Base-by-base conservation (phyloP, 306 rosid species). In the Glycyrrhiza uralensis region DNA sequence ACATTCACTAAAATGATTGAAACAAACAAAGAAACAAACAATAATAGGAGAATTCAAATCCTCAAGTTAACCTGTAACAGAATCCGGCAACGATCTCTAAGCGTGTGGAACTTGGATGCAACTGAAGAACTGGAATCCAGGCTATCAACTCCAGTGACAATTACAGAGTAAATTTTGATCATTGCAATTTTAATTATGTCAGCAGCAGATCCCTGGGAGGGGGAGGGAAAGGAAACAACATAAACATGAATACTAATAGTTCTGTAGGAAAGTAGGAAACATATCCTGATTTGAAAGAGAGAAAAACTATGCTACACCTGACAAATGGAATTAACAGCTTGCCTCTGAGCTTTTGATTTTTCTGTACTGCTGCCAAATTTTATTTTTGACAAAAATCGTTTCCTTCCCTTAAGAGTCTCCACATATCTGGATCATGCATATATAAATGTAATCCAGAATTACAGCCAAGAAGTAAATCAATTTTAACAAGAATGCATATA, bases 281-380 rank as follows among this genome's bases (percentile, higher is more conserved):
- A 15, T 26, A 42, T 52, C 56, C 61, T 23, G 2, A 29, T n/a
- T 24, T 6, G 35, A 54, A 76, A 62, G 52, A 28, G 56, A 24
- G 60, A 44, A 50, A 55, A 28, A 3, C 38, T 62, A 41, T 72
- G 85, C 83, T 66, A 52, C 75, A 93, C 98, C 92, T 93, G 98
- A 83, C 98, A 93, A 69, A 93, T 82, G 66, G 98, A 93, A 82
- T 93, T 93, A 50, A 93, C 98, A 81, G 97, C 96, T 85, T 90
- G 98, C 77, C 98, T 88, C 83, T 93, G 92, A 49, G 98, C 98
- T 82, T 74, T 94, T 12, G 91, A 85, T 77, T 86, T 91, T 85
- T 94, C 98, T 69, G 80, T 75, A 66, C 79, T 75, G 74, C 73
- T 86, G 49, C 97, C 91, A 50, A 85, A 77, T 77, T 94, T 91